These are phyloP conservation scores for Phallus indusiatus DNA, from an alignment of 768 basidiomycete genomes.

Conservation along the genomic window DNA sequence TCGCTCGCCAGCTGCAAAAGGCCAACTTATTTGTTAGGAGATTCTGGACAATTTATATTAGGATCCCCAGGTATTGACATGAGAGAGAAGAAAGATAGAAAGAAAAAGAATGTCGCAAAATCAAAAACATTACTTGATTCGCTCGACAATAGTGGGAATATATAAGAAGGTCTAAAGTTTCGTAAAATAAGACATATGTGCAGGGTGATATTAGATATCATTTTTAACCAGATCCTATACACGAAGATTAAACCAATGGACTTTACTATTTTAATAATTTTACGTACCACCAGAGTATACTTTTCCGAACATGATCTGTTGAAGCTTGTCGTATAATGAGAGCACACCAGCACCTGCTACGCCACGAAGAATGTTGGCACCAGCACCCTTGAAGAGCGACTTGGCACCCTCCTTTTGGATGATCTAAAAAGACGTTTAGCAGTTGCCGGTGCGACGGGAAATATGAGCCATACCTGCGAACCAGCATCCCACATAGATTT, in stretches of 20 bases:
- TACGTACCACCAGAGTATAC: constrained; percentile 92
- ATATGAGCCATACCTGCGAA: constrained; percentile 40
- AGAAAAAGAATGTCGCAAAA: not conserved
- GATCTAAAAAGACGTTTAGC: constrained; percentile 34
- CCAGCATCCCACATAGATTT: constrained; percentile 98
- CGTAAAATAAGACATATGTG: constrained; percentile 15
- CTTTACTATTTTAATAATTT: not conserved
- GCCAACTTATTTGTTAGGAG: not conserved
- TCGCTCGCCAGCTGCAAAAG: too few relatives aligned
- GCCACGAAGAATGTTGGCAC: constrained; percentile 81
- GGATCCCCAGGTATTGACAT: constrained; percentile 6
- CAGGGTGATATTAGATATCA: constrained; percentile 14
- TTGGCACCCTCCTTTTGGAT: constrained; percentile 89
- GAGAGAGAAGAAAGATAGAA: not conserved
- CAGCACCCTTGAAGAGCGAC: constrained; percentile 99
- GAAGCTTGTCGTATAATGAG: constrained; percentile 98
- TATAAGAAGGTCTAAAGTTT: constrained; percentile 3
- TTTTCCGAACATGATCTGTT: constrained; percentile 94
- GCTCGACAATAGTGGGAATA: constrained; percentile 21
- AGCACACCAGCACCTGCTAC: constrained; percentile 99
- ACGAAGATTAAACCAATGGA: not conserved
- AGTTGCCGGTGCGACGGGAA: not conserved
- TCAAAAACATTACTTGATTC: constrained; percentile 10
- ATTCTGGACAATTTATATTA: not conserved
- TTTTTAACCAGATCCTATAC: constrained; percentile 34